Percentiles rank a stretch among this genome's conserved stretches.
These are phyloP conservation scores for Backusella westeae DNA, from an alignment of 192 early-diverging fungal species.

Conservation along the genomic window DNA sequence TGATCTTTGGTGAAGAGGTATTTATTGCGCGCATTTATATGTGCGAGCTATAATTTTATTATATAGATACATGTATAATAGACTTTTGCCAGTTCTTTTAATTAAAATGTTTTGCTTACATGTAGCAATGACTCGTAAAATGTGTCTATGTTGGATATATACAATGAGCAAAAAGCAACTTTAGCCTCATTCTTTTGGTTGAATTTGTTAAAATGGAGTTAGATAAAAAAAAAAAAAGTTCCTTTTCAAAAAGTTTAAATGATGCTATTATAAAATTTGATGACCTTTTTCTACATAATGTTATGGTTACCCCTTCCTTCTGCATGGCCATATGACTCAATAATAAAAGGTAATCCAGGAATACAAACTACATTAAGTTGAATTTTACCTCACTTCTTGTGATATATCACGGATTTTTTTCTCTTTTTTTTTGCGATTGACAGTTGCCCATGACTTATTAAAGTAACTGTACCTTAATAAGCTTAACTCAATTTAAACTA, in stretches of 20 bases:
- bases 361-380: neutral
- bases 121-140: neutral
- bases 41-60: neutral
- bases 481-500: neutral
- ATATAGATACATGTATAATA: neutral
- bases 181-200: neutral
- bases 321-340: neutral
- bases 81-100: neutral
- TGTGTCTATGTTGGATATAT: neutral
- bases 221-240: neutral
- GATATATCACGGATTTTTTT: neutral
- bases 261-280: neutral
- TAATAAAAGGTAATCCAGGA: neutral
- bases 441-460: neutral
- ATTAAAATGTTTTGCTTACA: neutral
- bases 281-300: neutral
- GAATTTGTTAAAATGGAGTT: neutral
- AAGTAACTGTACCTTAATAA: neutral
- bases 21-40: neutral
- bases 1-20: neutral
- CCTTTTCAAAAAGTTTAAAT: neutral
- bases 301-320: neutral
- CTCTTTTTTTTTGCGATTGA: neutral
- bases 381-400: neutral
- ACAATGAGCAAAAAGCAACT: neutral